Base-by-base conservation (phyloP, 2,329 filamentous ascomycete species). In the Ceratocystis huliohia region DNA sequence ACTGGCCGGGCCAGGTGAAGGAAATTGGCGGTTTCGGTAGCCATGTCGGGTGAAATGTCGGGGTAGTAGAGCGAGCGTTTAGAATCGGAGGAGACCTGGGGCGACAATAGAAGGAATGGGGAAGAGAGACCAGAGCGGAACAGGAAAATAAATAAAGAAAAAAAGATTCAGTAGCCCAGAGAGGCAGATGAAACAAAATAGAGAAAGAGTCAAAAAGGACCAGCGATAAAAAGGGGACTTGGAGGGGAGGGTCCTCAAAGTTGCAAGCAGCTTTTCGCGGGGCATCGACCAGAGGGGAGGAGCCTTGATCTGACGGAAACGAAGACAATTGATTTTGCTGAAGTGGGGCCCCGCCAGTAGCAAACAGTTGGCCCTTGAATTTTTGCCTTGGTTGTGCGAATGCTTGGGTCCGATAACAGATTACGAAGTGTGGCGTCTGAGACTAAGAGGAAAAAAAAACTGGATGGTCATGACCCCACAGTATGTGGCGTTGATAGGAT, bases 1-100 rank as follows among this genome's bases (percentile, higher is more conserved):
- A 97, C 82, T 73, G 94, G 94, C 77, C 94, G 87, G 74, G 93
- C 88, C 71, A 99, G 88, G 78, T 99, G 94, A 74, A 97, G 86
- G 81, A 96, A 97, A 70, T 89, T 88, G 77, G 93, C 88, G 73
- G 84, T 82, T 76, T 86, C 80, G 74, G 84, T 80, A 77, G 90
- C 88, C 91, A 96, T 96, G 78, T 71, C 66, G 70, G 67, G 65
- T 68, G 37, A 4, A 50, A n/a, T 61, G 28, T 50, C n/a, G 41
- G 33, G 17, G 33, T 13, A 41, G 37, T 41, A 41, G 37, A 41
- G 37, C 37, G 37, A 41, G 37, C 37, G 37, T 41, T 10, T 41
- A 41, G 37, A 41, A 41, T 41, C 37, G 53, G n/a, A 25, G n/a
- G 41, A 62, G 61, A 61, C n/a, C 50, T 33, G 28, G 17, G 59